Percentiles rank a stretch among this genome's conserved stretches.
phyloP scores from a whole-genome alignment of 176 grass and related monocot species.

The Triticum aestivum region DNA sequence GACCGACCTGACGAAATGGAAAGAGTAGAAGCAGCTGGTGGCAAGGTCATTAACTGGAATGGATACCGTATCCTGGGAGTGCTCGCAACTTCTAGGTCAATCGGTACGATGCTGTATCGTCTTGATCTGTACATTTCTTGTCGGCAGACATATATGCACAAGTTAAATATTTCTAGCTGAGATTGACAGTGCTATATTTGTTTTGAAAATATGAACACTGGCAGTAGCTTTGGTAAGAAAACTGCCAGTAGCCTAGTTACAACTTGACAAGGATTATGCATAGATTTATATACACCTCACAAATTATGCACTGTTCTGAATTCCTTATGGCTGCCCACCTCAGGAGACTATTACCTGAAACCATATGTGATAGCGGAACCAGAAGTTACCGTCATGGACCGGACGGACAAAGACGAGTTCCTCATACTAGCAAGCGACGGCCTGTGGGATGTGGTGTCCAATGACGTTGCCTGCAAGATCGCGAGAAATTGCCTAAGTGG shows the following conservation, averaged over 20 bases:
- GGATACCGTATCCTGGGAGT: constrained; percentile 70
- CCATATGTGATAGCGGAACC: constrained; percentile 77
- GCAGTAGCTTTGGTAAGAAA: background rate
- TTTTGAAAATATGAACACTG: background rate
- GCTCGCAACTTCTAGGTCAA: constrained; percentile 82
- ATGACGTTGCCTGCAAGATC: constrained; percentile 59
- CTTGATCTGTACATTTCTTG: constrained; percentile 8
- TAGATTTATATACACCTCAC: background rate
- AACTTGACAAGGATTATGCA: background rate
- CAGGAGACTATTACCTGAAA: constrained; percentile 88
- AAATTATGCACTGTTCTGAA: background rate
- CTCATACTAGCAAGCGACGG: constrained; percentile 84
- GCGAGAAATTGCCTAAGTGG: constrained; percentile 69
- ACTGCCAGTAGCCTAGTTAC: background rate
- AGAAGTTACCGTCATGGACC: constrained; percentile 54
- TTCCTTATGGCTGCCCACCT: constrained; percentile 3
- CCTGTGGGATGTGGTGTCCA: constrained; percentile 77
- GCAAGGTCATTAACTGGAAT: constrained; percentile 83
- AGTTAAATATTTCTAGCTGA: background rate
- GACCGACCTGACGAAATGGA: constrained; percentile 74
- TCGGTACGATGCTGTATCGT: constrained; percentile 48
- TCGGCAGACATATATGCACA: background rate
- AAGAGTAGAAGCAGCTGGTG: constrained; percentile 80
- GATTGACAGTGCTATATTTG: background rate
- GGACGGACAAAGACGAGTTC: constrained; percentile 68